Evolutionary conservation across 352 stramenopile genomes (phyloP).

Genomic region (Pythium grandisporangium): DNA sequence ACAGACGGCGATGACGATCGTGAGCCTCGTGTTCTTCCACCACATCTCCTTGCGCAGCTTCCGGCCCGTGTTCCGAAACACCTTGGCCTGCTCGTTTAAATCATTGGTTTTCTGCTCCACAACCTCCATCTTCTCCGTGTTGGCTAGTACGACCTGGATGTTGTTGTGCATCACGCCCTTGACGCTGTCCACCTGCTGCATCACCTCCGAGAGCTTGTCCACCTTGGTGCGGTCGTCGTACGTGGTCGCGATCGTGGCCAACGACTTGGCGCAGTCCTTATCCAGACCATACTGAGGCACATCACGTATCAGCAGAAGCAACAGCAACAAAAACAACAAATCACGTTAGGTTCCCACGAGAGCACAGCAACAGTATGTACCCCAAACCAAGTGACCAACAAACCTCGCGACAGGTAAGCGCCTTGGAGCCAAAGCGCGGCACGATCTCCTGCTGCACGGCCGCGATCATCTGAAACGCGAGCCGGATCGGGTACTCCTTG

Average conservation of each 20-base stretch:
- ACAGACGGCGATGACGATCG: conserved; percentile 47
- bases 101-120: conserved; percentile 85
- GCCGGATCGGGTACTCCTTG: conserved; percentile 75
- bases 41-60: conserved; percentile 76
- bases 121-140: conserved; percentile 86
- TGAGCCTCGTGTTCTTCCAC: conserved; percentile 83
- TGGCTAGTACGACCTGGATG: conserved; percentile 79
- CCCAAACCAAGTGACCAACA: not conserved
- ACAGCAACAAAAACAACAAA: not conserved
- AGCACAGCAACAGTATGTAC: not conserved
- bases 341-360: not conserved
- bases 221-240: conserved; percentile 84
- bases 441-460: conserved; percentile 70
- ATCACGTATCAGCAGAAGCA: not conserved
- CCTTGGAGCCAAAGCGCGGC: conserved; percentile 65
- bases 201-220: conserved; percentile 80
- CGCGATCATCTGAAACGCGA: conserved; percentile 79
- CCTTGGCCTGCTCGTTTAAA: conserved; percentile 80
- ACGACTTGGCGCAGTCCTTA: conserved; percentile 63
- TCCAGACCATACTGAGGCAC: conserved; percentile 48
- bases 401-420: conserved; percentile 70
- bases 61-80: conserved; percentile 76
- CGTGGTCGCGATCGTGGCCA: conserved; percentile 48
- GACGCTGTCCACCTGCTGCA: conserved; percentile 73
- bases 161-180: conserved; percentile 85